Conservation (phyloP, 768 basidiomycete species). For the Xerocomus potaroensis region DNA sequence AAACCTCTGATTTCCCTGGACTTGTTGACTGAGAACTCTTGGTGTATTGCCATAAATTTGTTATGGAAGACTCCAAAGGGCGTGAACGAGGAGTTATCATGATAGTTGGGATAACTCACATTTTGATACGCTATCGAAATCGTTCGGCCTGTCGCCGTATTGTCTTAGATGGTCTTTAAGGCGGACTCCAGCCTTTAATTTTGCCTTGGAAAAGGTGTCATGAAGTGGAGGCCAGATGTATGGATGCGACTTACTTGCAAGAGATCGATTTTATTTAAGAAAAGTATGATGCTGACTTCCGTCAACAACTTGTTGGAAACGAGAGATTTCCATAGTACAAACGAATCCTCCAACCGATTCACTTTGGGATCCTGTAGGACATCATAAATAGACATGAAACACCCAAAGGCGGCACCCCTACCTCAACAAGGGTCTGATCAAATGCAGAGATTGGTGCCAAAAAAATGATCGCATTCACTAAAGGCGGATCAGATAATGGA, state of each 20-base stretch:
- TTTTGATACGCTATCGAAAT: slow-evolving; percentile 70
- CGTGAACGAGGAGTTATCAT: background rate
- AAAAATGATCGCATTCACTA: slow-evolving; percentile 86
- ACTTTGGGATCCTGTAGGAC: slow-evolving; percentile 56
- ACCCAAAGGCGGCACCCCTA: slow-evolving; percentile 7
- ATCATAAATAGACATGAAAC: slow-evolving; percentile 4
- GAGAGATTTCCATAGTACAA: slow-evolving; percentile 68
- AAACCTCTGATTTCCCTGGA: slow-evolving; percentile 72
- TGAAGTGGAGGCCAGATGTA: background rate
- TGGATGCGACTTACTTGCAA: slow-evolving; percentile 47
- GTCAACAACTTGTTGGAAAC: slow-evolving; percentile 70
- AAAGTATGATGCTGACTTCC: slow-evolving; percentile 74
- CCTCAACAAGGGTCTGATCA: slow-evolving; percentile 79
- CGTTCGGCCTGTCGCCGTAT: slow-evolving; percentile 74
- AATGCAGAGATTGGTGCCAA: slow-evolving; percentile 85
- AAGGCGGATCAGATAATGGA: slow-evolving; percentile 2
- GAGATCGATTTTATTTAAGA: slow-evolving; percentile 79
- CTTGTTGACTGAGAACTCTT: slow-evolving; percentile 62
- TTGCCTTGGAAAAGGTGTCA: slow-evolving; percentile 41
- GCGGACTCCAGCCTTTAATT: slow-evolving; percentile 72
- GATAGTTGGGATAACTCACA: slow-evolving; percentile 42
- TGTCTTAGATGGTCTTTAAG: slow-evolving; percentile 64
- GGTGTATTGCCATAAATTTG: slow-evolving; percentile 70
- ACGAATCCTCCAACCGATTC: slow-evolving; percentile 77
- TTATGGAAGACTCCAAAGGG: slow-evolving; percentile 57